Percentiles rank a stretch among this genome's conserved stretches.
Evolutionary conservation across 768 basidiomycete genomes (phyloP).

Genomic region (Amanita thiersii): DNA sequence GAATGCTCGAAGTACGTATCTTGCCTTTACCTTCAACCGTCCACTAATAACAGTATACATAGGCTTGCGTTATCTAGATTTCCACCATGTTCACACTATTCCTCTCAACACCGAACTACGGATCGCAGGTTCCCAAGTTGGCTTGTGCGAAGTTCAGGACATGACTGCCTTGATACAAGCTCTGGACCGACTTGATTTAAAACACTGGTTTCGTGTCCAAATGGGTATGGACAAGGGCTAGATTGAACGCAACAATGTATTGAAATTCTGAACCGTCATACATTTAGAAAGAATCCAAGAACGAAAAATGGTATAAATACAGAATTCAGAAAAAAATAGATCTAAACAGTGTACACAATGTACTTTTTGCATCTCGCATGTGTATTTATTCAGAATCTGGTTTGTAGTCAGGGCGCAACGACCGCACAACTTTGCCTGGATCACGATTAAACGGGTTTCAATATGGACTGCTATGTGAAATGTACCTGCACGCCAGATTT

Average conservation of each 20-base stretch:
- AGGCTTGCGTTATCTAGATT: slow-evolving; percentile 36
- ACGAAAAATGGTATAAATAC: not conserved
- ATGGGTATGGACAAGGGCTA: slow-evolving; percentile 26
- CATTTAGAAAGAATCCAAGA: not conserved
- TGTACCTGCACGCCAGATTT: slow-evolving; percentile 94
- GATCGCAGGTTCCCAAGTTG: slow-evolving; percentile 19
- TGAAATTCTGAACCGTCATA: too few species aligned
- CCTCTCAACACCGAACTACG: slow-evolving; percentile 15
- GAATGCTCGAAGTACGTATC: slow-evolving; percentile 24
- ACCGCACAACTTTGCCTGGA: slow-evolving; percentile 84
- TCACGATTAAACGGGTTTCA: slow-evolving; percentile 3
- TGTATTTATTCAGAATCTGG: slow-evolving; percentile 38
- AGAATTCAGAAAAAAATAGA: not conserved
- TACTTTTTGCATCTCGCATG: slow-evolving; percentile 3
- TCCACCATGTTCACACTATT: slow-evolving; percentile 31
- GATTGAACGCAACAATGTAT: too few species aligned
- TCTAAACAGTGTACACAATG: not conserved
- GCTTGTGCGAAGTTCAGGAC: slow-evolving; percentile 27
- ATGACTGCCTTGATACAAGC: slow-evolving; percentile 24
- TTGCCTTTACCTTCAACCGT: not conserved
- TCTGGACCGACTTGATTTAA: slow-evolving; percentile 24
- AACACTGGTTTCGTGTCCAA: slow-evolving; percentile 28
- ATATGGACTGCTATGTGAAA: slow-evolving; percentile 7
- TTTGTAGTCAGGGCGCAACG: slow-evolving; percentile 81
- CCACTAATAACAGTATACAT: not conserved